Base-by-base conservation (phyloP, 2,329 filamentous ascomycete species). In the Orbilia blumenaviensis region DNA sequence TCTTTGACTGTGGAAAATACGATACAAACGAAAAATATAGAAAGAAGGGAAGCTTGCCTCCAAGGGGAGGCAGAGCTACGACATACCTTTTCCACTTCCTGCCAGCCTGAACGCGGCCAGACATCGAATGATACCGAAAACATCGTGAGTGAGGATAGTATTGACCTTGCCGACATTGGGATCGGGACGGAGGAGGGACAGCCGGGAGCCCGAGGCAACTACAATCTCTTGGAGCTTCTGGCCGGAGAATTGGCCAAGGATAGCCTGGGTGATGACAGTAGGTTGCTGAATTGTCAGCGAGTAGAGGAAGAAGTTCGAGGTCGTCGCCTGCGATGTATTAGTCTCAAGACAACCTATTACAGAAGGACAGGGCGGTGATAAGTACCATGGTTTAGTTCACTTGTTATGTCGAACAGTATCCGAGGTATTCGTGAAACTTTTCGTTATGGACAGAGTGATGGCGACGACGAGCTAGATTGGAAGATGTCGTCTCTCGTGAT, bases 251-350 rank as follows among this genome's bases (percentile, higher is more conserved):
- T 98, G 94, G 80, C 95, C 96, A 75, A 97, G 88, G 79, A 97
- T 91, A 78, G 95, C 94, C 84, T 96, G 91, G 60, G 91, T 93
- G 81, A 97, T 89, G 75, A 93, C 91, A 79, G 93, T 94, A 34
- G 95, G 92, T 80, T 92, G 91, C 84, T 97, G 93, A 81, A 99
- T 90, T 80, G 95, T 98, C 85, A 99, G 87, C 81, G 93, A 95
- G 86, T 99, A 99, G 85, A 99, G 90, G 84, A 97, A 97, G 93
- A 97, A 96, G 83, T 94, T 94, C 79, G 94, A 97, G 77, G 94
- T 97, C 83, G 94, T 96, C 86, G 95, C 94, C 95, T 98, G 34
- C 42, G 42, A 32, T 41, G 23, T 8, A 23, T 76, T 69, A 76
- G 72, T n/a, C n/a, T 27, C 18, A 9, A 23, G 54, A 7, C n/a